Percentiles rank a stretch among this genome's conserved stretches.
These are phyloP conservation scores for Zarea fungicola DNA, from an alignment of 2,329 filamentous ascomycete genomes.

Conservation along the genomic window DNA sequence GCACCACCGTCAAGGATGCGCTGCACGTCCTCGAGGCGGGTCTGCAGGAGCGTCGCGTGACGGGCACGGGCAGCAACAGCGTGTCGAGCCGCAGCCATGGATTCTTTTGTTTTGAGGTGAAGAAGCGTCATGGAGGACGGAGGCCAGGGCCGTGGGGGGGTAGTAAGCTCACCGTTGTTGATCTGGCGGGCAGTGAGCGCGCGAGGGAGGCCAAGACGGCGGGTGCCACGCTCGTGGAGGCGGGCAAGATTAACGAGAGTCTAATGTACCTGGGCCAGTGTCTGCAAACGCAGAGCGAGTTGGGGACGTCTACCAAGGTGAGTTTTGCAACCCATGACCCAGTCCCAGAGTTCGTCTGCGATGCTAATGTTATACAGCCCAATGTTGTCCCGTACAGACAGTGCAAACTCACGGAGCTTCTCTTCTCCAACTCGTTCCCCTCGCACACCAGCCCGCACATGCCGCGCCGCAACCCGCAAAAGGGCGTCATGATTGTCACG, in stretches of 20 bases:
- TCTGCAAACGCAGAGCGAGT: constrained; percentile 87
- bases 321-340: not conserved
- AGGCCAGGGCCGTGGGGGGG: constrained; percentile 61
- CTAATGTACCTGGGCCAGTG: constrained; percentile 98
- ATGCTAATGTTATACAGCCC: constrained; percentile 42
- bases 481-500: constrained; percentile 92
- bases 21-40: constrained; percentile 87
- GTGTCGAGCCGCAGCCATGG: constrained; percentile 89
- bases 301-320: constrained; percentile 69
- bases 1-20: constrained; percentile 74
- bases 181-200: constrained; percentile 88
- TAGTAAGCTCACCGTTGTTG: constrained; percentile 80
- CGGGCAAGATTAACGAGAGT: constrained; percentile 97
- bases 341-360: constrained; percentile 7
- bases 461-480: constrained; percentile 65
- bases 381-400: constrained; percentile 74
- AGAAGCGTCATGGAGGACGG: constrained; percentile 59
- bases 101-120: constrained; percentile 93
- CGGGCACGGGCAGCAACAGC: constrained; percentile 89
- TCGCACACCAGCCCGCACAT: constrained; percentile 41
- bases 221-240: constrained; percentile 86
- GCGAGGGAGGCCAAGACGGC: constrained; percentile 91
- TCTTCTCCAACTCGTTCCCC: constrained; percentile 85
- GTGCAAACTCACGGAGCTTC: constrained; percentile 77
- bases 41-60: constrained; percentile 77